phyloP scores from a whole-genome alignment of 257 asterid species.

The Rauvolfia tetraphylla region DNA sequence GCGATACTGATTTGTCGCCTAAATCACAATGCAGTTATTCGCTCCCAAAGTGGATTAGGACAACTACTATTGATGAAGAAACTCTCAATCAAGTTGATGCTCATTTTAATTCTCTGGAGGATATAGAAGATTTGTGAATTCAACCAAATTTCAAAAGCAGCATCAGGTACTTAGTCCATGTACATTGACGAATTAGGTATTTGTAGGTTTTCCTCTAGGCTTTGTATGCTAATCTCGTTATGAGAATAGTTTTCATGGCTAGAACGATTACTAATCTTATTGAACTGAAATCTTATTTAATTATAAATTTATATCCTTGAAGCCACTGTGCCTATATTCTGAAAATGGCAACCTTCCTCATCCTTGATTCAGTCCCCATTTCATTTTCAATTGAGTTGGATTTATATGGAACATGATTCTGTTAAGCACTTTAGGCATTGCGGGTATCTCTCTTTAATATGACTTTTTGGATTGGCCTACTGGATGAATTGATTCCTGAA shows the following conservation, averaged over 20 bases:
- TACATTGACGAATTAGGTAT: neutral
- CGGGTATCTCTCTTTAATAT: neutral
- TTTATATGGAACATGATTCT: neutral
- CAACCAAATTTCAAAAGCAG: neutral
- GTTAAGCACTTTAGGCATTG: neutral
- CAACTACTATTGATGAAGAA: slow-evolving; percentile 44
- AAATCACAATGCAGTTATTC: slow-evolving; percentile 18
- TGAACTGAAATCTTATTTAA: neutral
- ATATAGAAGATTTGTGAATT: slow-evolving; percentile 49
- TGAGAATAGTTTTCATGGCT: neutral
- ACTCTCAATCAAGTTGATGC: slow-evolving; percentile 44
- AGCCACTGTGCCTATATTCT: neutral
- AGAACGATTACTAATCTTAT: neutral
- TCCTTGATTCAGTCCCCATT: neutral
- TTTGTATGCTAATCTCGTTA: neutral
- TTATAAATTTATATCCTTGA: neutral
- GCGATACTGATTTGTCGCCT: slow-evolving; percentile 14
- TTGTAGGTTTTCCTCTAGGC: neutral
- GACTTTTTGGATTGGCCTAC: neutral
- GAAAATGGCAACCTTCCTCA: neutral
- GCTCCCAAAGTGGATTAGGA: slow-evolving; percentile 57
- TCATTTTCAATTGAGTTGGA: neutral
- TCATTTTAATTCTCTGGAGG: slow-evolving; percentile 59
- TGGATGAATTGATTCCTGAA: neutral
- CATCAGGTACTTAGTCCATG: neutral